phyloP scores from a whole-genome alignment of 495 filamentous ascomycete genomes.

The Parmelia sp. region DNA sequence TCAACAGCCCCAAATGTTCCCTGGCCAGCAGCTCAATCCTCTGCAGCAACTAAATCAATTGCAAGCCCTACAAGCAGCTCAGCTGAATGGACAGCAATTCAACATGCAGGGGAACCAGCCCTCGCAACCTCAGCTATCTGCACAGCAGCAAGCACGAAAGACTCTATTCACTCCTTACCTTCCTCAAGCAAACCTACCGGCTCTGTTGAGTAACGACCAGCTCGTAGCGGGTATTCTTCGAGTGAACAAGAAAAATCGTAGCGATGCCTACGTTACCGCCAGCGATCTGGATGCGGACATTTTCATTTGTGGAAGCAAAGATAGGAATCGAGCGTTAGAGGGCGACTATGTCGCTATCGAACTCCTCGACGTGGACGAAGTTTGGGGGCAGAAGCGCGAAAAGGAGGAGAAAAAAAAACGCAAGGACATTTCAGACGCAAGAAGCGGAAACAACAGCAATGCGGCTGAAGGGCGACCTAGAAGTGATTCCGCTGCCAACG shows the following conservation, averaged over 20 bases:
- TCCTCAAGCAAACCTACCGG: slow-evolving; percentile 89
- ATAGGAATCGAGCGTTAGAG: slow-evolving; percentile 91
- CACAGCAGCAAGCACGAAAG: slow-evolving; percentile 83
- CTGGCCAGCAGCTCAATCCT: slow-evolving; percentile 78
- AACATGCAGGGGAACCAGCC: slow-evolving; percentile 71
- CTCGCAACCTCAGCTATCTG: slow-evolving; percentile 53
- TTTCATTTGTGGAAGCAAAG: slow-evolving; percentile 98
- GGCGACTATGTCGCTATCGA: slow-evolving; percentile 94
- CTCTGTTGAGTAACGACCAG: slow-evolving; percentile 83
- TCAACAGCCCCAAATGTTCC: slow-evolving; percentile 66
- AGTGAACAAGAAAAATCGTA: slow-evolving; percentile 99
- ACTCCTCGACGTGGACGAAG: slow-evolving; percentile 94
- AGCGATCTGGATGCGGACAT: slow-evolving; percentile 96
- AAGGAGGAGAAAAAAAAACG: slow-evolving; percentile 99
- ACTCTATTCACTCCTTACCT: slow-evolving; percentile 97
- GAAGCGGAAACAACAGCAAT: slow-evolving; percentile 62
- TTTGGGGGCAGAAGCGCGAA: slow-evolving; percentile 96
- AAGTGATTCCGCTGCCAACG: slow-evolving; percentile 57
- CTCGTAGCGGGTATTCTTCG: slow-evolving; percentile 93
- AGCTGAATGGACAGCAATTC: slow-evolving; percentile 72
- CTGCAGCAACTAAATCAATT: slow-evolving; percentile 86
- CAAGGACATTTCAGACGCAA: slow-evolving; percentile 93
- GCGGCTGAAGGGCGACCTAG: slow-evolving; percentile 57
- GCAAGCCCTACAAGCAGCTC: slow-evolving; percentile 82
- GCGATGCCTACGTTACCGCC: slow-evolving; percentile 94